A percentile compares a stretch with the other conserved stretches of the same genome.
These are phyloP conservation scores for Hypocreales sp. DNA, from an alignment of 2,329 filamentous ascomycete genomes.

Conservation along the genomic window DNA sequence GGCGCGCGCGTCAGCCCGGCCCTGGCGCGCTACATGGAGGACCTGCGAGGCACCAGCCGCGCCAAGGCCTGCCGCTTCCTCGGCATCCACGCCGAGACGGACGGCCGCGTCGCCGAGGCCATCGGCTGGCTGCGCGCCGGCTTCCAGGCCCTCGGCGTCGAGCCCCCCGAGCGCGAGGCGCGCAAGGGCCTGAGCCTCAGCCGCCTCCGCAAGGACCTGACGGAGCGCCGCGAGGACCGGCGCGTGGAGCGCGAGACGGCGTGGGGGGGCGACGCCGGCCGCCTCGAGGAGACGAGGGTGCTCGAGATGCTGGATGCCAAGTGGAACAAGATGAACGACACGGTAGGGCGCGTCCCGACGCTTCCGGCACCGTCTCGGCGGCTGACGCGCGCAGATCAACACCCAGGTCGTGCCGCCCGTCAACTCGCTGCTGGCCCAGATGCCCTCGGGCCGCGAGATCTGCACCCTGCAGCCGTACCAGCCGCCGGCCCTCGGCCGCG, in stretches of 20 bases:
- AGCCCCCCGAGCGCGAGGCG: constrained; percentile 21
- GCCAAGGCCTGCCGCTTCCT: constrained; percentile 85
- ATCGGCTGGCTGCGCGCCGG: constrained; percentile 79
- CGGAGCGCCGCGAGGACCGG: constrained; percentile 64
- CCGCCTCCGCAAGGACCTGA: constrained; percentile 57
- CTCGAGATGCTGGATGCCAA: constrained; percentile 77
- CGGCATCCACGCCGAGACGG: constrained; percentile 74
- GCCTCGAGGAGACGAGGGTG: constrained; percentile 69
- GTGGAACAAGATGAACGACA: constrained; percentile 89
- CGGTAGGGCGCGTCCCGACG: constrained; percentile 34
- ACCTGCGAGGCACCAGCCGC: constrained; percentile 57
- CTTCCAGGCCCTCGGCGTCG: constrained; percentile 56
- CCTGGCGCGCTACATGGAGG: constrained; percentile 58
- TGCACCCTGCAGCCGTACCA: constrained; percentile 55
- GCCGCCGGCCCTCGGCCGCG: constrained; percentile 47
- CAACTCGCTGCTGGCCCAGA: constrained; percentile 55
- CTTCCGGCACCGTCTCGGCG: background rate
- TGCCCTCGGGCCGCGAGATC: constrained; percentile 83
- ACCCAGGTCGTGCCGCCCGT: constrained; percentile 61
- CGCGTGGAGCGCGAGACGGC: constrained; percentile 56
- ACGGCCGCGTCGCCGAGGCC: constrained; percentile 65
- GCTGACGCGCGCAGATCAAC: constrained; percentile 44
- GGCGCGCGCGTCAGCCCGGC: constrained; percentile 44
- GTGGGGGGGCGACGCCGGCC: constrained; percentile 77
- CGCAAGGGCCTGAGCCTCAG: constrained; percentile 42